Percentiles rank a stretch among this genome's conserved stretches.
Conservation (phyloP, 345 rosid genomes). For the Citrus mangshanensis region DNA sequence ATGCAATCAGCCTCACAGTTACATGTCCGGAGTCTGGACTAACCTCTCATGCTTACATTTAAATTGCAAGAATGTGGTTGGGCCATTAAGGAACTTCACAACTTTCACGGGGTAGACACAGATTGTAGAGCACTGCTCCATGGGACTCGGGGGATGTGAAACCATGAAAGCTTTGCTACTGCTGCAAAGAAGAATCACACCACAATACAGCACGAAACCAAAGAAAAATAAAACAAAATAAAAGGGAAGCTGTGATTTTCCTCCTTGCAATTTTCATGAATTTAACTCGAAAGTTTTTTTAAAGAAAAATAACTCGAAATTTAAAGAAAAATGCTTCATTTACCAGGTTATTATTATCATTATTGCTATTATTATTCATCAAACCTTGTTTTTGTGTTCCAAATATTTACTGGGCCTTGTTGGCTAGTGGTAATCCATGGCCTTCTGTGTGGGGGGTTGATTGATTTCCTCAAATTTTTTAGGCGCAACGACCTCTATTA, state of each 20-base stretch:
- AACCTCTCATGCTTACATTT: background rate
- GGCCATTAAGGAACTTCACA: background rate
- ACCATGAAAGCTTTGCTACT: background rate
- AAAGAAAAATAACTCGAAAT: background rate
- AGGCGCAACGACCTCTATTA: too few species aligned
- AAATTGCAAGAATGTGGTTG: background rate
- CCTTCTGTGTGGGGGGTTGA: too few species aligned
- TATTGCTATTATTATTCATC: too few species aligned
- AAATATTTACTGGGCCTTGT: too few species aligned
- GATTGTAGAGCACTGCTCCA: background rate
- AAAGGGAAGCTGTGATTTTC: background rate
- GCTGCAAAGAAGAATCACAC: background rate
- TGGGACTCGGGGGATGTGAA: background rate
- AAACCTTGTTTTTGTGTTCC: too few species aligned
- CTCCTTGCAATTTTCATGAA: background rate
- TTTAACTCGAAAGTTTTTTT: too few species aligned
- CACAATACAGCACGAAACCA: background rate
- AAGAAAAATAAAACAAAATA: background rate
- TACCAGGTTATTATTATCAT: too few species aligned
- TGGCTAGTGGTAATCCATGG: too few species aligned
- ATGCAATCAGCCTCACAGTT: background rate
- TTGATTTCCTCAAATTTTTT: too few species aligned
- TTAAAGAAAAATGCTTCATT: too few species aligned
- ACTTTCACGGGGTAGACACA: background rate
- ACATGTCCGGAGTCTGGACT: background rate